These are phyloP conservation scores for Monosporozyma unispora DNA, from an alignment of 805 yeast species.

Conservation along the genomic window DNA sequence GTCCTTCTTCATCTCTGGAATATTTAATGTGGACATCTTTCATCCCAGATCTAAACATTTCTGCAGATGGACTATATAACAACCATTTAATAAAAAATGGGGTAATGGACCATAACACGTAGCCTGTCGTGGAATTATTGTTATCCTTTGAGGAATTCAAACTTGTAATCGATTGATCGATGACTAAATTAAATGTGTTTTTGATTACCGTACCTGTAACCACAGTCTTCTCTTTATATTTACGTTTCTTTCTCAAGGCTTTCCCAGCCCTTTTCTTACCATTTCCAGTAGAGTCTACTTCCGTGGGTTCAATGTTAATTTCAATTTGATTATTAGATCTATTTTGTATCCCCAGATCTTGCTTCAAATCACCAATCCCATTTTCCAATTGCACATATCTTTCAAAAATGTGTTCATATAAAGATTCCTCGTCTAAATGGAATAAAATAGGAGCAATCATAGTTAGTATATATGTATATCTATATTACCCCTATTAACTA, in stretches of 20 bases:
- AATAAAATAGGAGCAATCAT: background rate
- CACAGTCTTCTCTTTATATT: background rate
- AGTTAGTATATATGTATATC: background rate
- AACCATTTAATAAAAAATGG: conserved; percentile 29
- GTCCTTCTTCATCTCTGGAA: background rate
- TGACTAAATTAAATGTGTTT: conserved; percentile 14
- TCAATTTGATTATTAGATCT: conserved; percentile 7
- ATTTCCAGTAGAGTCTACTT: no score
- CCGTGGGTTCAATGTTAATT: conserved; percentile 25
- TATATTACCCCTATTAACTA: background rate
- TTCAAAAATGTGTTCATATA: conserved; percentile 28
- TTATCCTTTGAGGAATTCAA: conserved; percentile 24
- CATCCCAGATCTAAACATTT: conserved; percentile 14
- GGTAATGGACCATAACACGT: conserved; percentile 30
- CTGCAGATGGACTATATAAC: conserved; percentile 17
- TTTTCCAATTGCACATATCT: conserved; percentile 21
- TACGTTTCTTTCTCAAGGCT: background rate
- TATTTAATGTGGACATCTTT: background rate
- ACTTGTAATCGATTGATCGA: conserved; percentile 25
- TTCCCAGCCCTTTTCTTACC: background rate
- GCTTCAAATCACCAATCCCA: conserved; percentile 15
- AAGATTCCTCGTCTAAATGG: conserved; percentile 14
- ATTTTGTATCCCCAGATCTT: conserved; percentile 28
- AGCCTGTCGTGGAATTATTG: conserved; percentile 31
- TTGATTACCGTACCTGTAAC: background rate